A percentile compares a stretch with the other conserved stretches of the same genome.
phyloP scores from a whole-genome alignment of 1,284 basidiomycete species.

The Trichosporon ovoides region DNA sequence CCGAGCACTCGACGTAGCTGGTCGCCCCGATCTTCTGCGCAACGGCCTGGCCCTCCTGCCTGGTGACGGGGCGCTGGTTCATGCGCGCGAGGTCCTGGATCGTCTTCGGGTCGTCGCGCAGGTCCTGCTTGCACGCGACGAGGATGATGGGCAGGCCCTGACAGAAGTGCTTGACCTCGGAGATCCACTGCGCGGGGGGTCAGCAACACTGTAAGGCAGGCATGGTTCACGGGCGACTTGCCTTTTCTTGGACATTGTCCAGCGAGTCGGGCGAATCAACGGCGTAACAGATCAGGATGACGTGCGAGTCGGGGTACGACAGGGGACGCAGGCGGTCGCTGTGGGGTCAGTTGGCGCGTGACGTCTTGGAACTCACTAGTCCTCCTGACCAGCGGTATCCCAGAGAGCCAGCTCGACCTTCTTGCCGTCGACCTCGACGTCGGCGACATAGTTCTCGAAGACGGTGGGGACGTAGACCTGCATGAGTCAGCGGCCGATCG shows the following conservation, averaged over 20 bases:
- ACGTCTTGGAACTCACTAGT: conserved; percentile 48
- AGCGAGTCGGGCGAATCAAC: conserved; percentile 87
- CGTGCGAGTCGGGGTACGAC: conserved; percentile 85
- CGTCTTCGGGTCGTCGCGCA: conserved; percentile 70
- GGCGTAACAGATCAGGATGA: conserved; percentile 89
- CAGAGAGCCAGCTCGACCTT: conserved; percentile 87
- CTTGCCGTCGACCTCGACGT: conserved; percentile 85
- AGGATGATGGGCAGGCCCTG: conserved; percentile 79
- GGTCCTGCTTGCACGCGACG: conserved; percentile 88
- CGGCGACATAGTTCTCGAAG: conserved; percentile 78
- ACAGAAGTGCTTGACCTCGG: conserved; percentile 91
- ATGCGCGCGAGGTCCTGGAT: conserved; percentile 75
- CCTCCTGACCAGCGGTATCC: conserved; percentile 93
- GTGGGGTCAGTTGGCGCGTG: conserved; percentile 35
- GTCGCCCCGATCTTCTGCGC: conserved; percentile 83
- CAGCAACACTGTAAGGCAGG: not conserved
- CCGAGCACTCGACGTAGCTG: conserved; percentile 85
- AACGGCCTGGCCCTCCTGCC: conserved; percentile 70
- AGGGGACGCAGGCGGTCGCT: conserved; percentile 80
- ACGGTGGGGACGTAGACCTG: conserved; percentile 90
- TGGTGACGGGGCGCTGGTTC: conserved; percentile 71
- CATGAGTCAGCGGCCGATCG: conserved; percentile 9
- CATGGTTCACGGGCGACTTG: conserved; percentile 44
- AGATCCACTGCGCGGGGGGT: conserved; percentile 73
- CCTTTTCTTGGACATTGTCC: conserved; percentile 95